These are phyloP conservation scores for Ophiostoma pallidulum DNA, from an alignment of 2,329 filamentous ascomycete genomes.

Conservation along the genomic window DNA sequence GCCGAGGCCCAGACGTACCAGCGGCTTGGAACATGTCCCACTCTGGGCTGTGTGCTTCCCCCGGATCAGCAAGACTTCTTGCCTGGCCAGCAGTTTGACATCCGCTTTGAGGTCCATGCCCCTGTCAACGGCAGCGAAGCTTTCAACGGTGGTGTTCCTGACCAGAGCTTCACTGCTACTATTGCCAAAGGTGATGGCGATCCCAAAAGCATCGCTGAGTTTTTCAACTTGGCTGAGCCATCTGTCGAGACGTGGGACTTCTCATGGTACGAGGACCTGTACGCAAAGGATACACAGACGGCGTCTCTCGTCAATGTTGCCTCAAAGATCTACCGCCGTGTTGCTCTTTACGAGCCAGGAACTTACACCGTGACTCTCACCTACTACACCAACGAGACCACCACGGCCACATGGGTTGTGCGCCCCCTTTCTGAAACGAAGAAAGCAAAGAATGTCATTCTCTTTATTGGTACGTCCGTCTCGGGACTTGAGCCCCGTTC, in stretches of 20 bases:
- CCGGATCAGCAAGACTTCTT: constrained; percentile 68
- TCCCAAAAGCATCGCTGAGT: constrained; percentile 5
- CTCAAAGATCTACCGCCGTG: constrained; percentile 65
- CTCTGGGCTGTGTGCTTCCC: constrained; percentile 50
- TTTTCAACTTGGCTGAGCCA: constrained; percentile 18
- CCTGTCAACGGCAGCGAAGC: constrained; percentile 30
- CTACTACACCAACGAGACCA: constrained; percentile 65
- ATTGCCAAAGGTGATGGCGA: not conserved
- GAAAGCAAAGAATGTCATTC: constrained; percentile 74
- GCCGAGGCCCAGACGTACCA: constrained; percentile 43
- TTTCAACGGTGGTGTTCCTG: constrained; percentile 17
- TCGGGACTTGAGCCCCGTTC: no score
- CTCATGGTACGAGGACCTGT: constrained; percentile 77
- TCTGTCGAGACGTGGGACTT: constrained; percentile 66
- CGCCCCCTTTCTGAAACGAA: constrained; percentile 59
- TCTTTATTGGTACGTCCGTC: no score
- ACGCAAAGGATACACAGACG: constrained; percentile 60
- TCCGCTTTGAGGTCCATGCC: constrained; percentile 48
- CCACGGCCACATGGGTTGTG: constrained; percentile 67
- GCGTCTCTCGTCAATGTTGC: constrained; percentile 71
- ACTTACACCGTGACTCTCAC: constrained; percentile 66
- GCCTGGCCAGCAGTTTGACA: constrained; percentile 37
- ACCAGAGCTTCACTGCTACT: constrained; percentile 12
- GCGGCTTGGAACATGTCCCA: constrained; percentile 49
- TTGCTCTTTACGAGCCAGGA: constrained; percentile 69